Evolutionary conservation across 306 rosid genomes (phyloP), one percentile per base, ranked within the genome.

Genomic region (Dalbergia cochinchinensis): DNA sequence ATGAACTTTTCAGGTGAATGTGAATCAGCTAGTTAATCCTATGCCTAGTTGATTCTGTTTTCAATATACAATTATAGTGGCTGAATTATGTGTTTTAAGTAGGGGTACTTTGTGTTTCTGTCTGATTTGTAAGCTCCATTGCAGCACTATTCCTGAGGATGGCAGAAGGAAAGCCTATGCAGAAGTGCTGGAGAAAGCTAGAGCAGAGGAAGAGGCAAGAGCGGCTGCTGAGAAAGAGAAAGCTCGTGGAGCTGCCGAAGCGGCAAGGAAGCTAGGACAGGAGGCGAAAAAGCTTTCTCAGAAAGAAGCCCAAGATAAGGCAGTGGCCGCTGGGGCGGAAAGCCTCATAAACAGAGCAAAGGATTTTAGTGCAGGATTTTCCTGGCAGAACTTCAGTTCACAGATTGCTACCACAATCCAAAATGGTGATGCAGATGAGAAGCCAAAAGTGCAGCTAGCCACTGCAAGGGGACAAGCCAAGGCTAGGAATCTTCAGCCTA

Each of bases 391-490:
- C 79, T 66, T 93, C 20, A 85, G 96, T 86, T 71, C 91, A 11
- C 97, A 95, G 76, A 78, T 95, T 53, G 73, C 85, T 5, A 79
- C 83, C n/a, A 45, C 89, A 44, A 80, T 82, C 61, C 89, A 87
- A 77, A 93, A 83, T 41, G 69, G 89, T 10, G 79, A 31, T 5
- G 2, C 31, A 41, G 87, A 86, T 20, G 98, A 84, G 80, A 71
- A 63, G 4, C 82, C 93, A 3, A 83, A 82, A 55, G 93, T 83
- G 73, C 91, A 89, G 83, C 11, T 95, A 15, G 98, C 98, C 58
- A 95, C 98, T 0, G 88, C 89, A 6, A 87, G 99, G 83, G 99
- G 99, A 71, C 97, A 89, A 65, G 93, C 97, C 59, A 93, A 77
- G 90, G 99, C 99, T 65, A 87, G 90, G 80, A 77, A 82, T 34